Base-by-base conservation (phyloP, 441 rosid species). In the Cnidoscolus chayamansa region DNA sequence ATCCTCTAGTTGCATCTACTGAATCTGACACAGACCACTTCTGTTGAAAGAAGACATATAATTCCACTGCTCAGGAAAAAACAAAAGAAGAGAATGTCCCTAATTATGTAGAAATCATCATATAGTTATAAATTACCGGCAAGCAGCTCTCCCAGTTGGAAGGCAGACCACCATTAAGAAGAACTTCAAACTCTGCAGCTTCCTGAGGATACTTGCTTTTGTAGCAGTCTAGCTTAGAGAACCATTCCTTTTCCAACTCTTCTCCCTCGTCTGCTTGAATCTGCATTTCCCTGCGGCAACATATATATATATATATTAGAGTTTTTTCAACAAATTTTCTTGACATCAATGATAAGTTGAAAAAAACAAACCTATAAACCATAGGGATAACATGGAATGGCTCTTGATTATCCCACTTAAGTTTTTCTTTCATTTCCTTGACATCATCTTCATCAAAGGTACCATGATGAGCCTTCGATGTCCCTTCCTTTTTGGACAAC, bases 391-490 rank as follows among this genome's bases (percentile, higher is more conserved):
- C 77, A 65, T 79, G 74, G 62, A 81, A 71, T 31, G 70, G 75
- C 49, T 74, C 73, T 5, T 72, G 55, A 68, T 56, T 50, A 11
- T 10, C 61, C 84, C 84, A 81, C 0, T 43, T 63, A 20, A 78
- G 62, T 67, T 54, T 81, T 20, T 65, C 66, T 57, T 67, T 78
- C 81, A 81, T 78, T 51, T 70, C 60, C 51, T 68, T 68, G 16
- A 47, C 76, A 50, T 81, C 79, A 16, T 65, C 77, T 65, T 78
- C 78, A 35, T 50, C 73, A 9, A 81, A 81, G 60, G 73, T 67
- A 40, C 81, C 81, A 4, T 81, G 84, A 59, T 78, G 84, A 68
- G 81, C 76, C 65, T 81, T 81, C 0, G 73, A 69, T 37, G 81
- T 78, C 57, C 79, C 80, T 75, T 78, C 84, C 47, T 78, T 78